Evolutionary conservation across 352 stramenopile species (phyloP).

Genomic region (Phytophthora citrophthora): DNA sequence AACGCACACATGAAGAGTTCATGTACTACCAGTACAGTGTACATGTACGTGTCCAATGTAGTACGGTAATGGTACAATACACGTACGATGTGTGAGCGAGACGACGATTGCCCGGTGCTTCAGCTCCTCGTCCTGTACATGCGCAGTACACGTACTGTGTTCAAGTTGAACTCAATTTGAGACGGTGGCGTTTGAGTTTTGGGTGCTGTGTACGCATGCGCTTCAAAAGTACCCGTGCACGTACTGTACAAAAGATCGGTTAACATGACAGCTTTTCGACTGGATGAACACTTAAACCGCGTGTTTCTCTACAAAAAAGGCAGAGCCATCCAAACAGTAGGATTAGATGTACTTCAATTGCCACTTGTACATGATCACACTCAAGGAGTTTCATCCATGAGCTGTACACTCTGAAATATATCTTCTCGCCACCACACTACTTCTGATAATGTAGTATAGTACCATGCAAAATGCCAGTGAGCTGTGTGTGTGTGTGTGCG

Average conservation of each 20-base stretch:
- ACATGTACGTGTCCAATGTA: too few species aligned
- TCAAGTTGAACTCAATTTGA: slow-evolving; percentile 1
- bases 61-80: too few species aligned
- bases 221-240: too few species aligned
- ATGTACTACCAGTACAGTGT: too few species aligned
- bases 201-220: neutral
- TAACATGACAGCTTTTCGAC: neutral
- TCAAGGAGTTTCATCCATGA: too few species aligned
- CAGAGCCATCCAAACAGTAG: neutral
- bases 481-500: too few species aligned
- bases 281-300: neutral
- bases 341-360: too few species aligned
- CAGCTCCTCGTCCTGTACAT: slow-evolving; percentile 10
- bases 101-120: slow-evolving; percentile 16
- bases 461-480: too few species aligned
- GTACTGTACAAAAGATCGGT: neutral
- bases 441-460: too few species aligned
- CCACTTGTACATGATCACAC: neutral
- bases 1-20: too few species aligned
- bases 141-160: neutral
- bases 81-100: neutral
- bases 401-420: neutral
- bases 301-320: neutral
- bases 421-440: neutral
- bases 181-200: neutral